Evolutionary conservation across 192 early-diverging fungal genomes (phyloP).

Genomic region (Coemansia sp.): DNA sequence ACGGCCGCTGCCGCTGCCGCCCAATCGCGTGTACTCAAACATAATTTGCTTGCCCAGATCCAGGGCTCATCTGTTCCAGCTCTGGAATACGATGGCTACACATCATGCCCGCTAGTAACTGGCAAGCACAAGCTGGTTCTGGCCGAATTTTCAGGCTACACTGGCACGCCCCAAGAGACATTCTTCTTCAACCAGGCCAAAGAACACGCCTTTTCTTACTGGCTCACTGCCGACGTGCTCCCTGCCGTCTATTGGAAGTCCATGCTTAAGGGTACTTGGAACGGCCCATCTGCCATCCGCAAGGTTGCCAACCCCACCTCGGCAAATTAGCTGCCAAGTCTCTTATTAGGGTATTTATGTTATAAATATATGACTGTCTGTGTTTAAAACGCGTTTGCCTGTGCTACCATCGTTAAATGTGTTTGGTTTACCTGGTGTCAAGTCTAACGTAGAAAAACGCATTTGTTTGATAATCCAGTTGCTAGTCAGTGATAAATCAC

Average conservation of each 20-base stretch:
- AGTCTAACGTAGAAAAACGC: too few relatives aligned
- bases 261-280: slow-evolving; percentile 78
- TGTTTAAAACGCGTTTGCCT: too few relatives aligned
- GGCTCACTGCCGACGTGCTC: slow-evolving; percentile 75
- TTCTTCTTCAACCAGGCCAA: slow-evolving; percentile 81
- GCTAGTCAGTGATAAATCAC: too few relatives aligned
- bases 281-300: slow-evolving; percentile 65
- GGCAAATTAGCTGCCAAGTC: slow-evolving; percentile 18
- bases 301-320: slow-evolving; percentile 57
- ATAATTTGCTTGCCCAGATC: slow-evolving; percentile 69
- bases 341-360: too few relatives aligned
- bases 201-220: slow-evolving; percentile 66
- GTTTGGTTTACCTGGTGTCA: too few relatives aligned
- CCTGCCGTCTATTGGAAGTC: slow-evolving; percentile 80
- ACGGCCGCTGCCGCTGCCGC: slow-evolving; percentile 86
- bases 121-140: slow-evolving; percentile 78
- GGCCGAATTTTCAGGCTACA: slow-evolving; percentile 84
- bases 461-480: too few relatives aligned
- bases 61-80: slow-evolving; percentile 51
- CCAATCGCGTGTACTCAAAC: slow-evolving; percentile 71
- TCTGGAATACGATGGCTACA: slow-evolving; percentile 78
- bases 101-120: slow-evolving; percentile 79
- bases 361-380: too few relatives aligned
- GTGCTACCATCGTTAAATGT: too few relatives aligned
- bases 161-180: slow-evolving; percentile 71